phyloP scores from a whole-genome alignment of 768 basidiomycete genomes.

The Ramaria sp. region DNA sequence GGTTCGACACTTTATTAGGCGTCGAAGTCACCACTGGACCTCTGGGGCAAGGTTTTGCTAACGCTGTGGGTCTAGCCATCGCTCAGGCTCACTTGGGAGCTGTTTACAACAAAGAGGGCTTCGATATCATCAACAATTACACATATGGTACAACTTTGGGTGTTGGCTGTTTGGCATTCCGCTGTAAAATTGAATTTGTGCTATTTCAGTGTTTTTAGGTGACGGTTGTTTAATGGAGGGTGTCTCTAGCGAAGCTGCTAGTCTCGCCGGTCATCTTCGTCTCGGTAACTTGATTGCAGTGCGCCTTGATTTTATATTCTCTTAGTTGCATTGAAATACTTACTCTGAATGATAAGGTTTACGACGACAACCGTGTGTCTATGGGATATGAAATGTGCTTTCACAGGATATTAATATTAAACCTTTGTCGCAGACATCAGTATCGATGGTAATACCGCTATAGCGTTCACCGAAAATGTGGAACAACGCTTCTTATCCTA shows the following conservation, averaged over 20 bases:
- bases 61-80: slow-evolving; percentile 88
- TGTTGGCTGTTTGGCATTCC: slow-evolving; percentile 5
- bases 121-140: slow-evolving; percentile 73
- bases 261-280: slow-evolving; percentile 87
- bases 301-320: slow-evolving; percentile 22
- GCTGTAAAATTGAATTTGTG: slow-evolving; percentile 9
- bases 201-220: slow-evolving; percentile 67
- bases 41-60: slow-evolving; percentile 89
- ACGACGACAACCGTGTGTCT: slow-evolving; percentile 87
- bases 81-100: slow-evolving; percentile 86
- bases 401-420: neutral
- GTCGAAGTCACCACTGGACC: slow-evolving; percentile 94
- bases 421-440: slow-evolving; percentile 59
- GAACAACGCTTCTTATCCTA: slow-evolving; percentile 80
- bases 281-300: slow-evolving; percentile 89
- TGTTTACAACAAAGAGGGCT: slow-evolving; percentile 81
- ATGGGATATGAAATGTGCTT: no score
- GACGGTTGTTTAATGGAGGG: slow-evolving; percentile 98
- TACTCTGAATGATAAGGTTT: slow-evolving; percentile 40
- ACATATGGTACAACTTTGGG: slow-evolving; percentile 57
- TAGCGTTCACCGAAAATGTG: slow-evolving; percentile 93
- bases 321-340: slow-evolving; percentile 11
- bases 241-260: slow-evolving; percentile 85
- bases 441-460: slow-evolving; percentile 87
- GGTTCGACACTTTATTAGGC: slow-evolving; percentile 25